Conservation (phyloP, 805 yeast species). For the Tetrapisispora arboricola region DNA sequence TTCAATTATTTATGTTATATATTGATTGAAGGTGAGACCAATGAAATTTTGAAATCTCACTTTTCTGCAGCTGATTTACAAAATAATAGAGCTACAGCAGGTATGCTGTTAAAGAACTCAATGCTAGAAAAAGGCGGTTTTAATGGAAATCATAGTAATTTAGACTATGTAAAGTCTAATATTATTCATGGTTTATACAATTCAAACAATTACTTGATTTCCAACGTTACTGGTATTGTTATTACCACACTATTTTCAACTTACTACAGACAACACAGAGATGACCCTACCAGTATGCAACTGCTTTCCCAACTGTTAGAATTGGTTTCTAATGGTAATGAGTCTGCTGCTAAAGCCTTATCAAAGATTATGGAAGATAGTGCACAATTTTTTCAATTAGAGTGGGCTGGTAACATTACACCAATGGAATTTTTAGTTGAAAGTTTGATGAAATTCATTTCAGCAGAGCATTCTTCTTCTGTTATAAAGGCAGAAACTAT, state of each 20-base stretch:
- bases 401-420: conserved; percentile 42
- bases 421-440: conserved; percentile 65
- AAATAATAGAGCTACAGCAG: conserved; percentile 68
- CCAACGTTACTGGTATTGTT: conserved; percentile 86
- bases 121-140: conserved; percentile 34
- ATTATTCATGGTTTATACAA: conserved; percentile 33
- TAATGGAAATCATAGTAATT: conserved; percentile 19
- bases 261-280: conserved; percentile 28
- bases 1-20: conserved; percentile 70
- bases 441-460: conserved; percentile 45
- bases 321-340: conserved; percentile 40
- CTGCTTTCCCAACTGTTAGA: conserved; percentile 59
- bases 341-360: conserved; percentile 53
- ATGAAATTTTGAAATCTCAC: conserved; percentile 31
- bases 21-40: conserved; percentile 43
- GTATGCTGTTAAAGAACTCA: conserved; percentile 71
- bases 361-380: conserved; percentile 88
- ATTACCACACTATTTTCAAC: conserved; percentile 69
- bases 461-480: conserved; percentile 28
- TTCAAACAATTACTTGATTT: conserved; percentile 36
- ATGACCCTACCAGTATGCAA: conserved; percentile 45
- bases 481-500: conserved; percentile 53
- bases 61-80: conserved; percentile 17
- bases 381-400: conserved; percentile 50
- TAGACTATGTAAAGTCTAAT: conserved; percentile 36